Percentiles rank a stretch among this genome's conserved stretches.
phyloP scores from a whole-genome alignment of 1,139 yeast species.

The Oligophagozyma castellii region DNA sequence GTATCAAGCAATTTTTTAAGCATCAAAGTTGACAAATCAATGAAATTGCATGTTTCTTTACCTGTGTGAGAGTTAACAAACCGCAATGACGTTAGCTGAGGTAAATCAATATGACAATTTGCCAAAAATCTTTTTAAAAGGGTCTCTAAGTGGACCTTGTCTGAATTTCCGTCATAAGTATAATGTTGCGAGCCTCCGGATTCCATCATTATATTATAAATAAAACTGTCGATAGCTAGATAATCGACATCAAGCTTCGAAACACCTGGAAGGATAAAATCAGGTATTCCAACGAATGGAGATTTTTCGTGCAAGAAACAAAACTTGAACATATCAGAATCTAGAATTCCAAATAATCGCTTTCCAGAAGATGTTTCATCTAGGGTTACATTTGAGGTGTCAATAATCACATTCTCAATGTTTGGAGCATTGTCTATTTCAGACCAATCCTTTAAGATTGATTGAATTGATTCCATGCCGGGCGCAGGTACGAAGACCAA shows the following conservation, averaged over 20 bases:
- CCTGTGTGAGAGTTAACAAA: conserved; percentile 6
- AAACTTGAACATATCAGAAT: conserved; percentile 5
- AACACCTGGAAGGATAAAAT: conserved; percentile 6
- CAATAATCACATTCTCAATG: too few species aligned
- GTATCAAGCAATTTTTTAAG: conserved; percentile 7
- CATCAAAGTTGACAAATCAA: conserved; percentile 13
- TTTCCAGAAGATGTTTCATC: too few species aligned
- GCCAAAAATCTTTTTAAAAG: conserved; percentile 6
- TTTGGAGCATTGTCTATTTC: too few species aligned
- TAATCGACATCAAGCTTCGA: conserved; percentile 8
- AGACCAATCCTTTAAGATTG: too few species aligned
- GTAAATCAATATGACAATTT: conserved; percentile 6
- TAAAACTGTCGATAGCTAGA: conserved; percentile 11
- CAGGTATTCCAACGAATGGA: background rate
- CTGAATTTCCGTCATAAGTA: background rate
- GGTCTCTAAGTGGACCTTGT: conserved; percentile 4
- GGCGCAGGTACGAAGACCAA: too few species aligned
- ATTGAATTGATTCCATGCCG: too few species aligned
- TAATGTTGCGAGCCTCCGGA: conserved; percentile 1
- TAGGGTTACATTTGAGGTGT: too few species aligned
- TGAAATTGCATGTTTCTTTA: conserved; percentile 13
- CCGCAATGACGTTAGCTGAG: conserved; percentile 6
- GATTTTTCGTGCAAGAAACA: conserved; percentile 1
- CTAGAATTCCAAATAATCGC: conserved; percentile 10
- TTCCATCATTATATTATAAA: conserved; percentile 6